phyloP scores from a whole-genome alignment of 306 rosid species.

The Morella rubra region DNA sequence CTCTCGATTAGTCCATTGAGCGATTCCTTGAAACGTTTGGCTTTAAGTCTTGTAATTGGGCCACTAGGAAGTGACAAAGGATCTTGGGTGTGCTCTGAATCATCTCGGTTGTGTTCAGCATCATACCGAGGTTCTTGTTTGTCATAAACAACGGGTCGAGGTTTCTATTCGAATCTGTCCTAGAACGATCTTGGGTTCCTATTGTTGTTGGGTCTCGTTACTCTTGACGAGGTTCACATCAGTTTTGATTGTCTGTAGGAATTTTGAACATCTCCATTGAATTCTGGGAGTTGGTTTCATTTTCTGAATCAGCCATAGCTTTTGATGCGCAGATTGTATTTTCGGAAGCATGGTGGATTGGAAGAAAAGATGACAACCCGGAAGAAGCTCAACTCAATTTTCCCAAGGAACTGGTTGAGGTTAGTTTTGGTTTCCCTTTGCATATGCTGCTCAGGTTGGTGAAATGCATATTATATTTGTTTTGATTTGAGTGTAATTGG shows the following conservation, averaged over 20 bases:
- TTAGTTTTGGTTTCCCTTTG: conserved; percentile 39
- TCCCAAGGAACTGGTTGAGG: conserved; percentile 67
- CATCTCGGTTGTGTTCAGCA: no score
- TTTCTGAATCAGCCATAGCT: conserved; percentile 18
- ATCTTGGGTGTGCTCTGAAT: no score
- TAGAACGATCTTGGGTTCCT: no score
- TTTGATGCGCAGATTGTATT: conserved; percentile 62
- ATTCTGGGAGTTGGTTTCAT: conserved; percentile 10
- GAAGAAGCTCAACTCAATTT: conserved; percentile 74
- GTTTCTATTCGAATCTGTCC: no score
- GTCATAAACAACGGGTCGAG: no score
- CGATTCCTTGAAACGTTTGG: no score
- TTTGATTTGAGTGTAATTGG: conserved; percentile 12
- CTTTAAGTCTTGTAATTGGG: no score
- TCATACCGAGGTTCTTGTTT: no score
- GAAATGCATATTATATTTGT: conserved; percentile 25
- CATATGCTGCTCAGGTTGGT: conserved; percentile 3
- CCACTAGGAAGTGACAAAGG: no score
- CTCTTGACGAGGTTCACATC: no score
- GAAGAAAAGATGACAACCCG: conserved; percentile 76
- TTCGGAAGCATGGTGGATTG: conserved; percentile 97
- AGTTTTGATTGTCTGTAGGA: conserved; percentile 15
- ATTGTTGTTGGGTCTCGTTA: no score
- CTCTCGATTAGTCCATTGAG: no score
- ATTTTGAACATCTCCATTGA: conserved; percentile 16